Percentiles rank a stretch among this genome's conserved stretches.
These are phyloP conservation scores for Thinopyrum elongatum DNA, from an alignment of 176 grass and related monocot genomes.

Conservation along the genomic window DNA sequence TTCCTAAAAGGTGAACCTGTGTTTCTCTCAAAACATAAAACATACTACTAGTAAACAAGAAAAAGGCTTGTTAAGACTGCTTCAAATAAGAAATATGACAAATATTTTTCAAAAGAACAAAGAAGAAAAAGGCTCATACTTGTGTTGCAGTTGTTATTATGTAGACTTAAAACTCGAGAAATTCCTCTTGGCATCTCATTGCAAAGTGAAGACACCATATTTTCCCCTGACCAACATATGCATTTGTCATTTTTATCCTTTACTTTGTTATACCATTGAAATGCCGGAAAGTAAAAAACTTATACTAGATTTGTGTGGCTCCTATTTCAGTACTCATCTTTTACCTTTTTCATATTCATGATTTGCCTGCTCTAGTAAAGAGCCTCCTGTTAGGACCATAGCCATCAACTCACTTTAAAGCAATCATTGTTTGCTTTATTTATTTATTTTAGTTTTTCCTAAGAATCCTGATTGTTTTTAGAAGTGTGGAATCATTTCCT, in stretches of 20 bases:
- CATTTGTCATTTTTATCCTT: neutral
- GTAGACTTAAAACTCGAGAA: neutral
- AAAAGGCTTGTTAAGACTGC: neutral
- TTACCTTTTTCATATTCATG: conserved; percentile 27
- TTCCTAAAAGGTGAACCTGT: neutral
- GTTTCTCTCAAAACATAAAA: neutral
- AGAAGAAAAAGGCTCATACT: neutral
- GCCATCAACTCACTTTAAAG: conserved; percentile 22
- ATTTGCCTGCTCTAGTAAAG: conserved; percentile 22
- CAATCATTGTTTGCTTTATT: conserved; percentile 22
- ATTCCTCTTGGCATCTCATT: neutral
- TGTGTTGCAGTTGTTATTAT: neutral
- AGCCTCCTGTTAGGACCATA: conserved; percentile 26
- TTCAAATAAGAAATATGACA: neutral
- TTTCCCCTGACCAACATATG: neutral
- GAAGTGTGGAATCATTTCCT: neutral
- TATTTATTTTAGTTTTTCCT: conserved; percentile 2
- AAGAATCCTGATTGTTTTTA: neutral
- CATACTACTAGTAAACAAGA: neutral
- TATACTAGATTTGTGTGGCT: conserved; percentile 10
- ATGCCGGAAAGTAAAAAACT: neutral
- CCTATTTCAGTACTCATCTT: conserved; percentile 1
- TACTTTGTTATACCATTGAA: neutral
- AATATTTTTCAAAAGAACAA: too few species aligned
- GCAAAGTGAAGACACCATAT: neutral